These are phyloP conservation scores for Penicillium steckii DNA, from an alignment of 495 filamentous ascomycete species.

Conservation along the genomic window DNA sequence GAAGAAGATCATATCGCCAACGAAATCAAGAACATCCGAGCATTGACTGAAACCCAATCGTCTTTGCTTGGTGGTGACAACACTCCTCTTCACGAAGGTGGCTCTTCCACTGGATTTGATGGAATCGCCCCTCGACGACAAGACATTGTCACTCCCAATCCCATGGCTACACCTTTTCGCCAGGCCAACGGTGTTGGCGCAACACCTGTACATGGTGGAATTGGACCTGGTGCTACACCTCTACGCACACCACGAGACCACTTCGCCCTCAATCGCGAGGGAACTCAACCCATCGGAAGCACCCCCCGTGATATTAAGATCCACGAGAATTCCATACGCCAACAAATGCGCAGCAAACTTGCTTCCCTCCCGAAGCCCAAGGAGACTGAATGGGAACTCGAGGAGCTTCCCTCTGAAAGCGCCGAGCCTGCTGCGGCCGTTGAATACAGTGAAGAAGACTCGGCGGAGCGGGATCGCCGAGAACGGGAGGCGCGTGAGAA, in stretches of 20 bases:
- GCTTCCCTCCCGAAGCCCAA: slow-evolving; percentile 89
- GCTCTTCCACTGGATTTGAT: slow-evolving; percentile 83
- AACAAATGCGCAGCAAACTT: slow-evolving; percentile 66
- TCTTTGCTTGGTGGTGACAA: slow-evolving; percentile 93
- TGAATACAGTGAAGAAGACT: slow-evolving; percentile 73
- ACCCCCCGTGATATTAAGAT: slow-evolving; percentile 78
- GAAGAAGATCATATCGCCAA: slow-evolving; percentile 95
- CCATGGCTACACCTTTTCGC: slow-evolving; percentile 87
- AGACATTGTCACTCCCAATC: slow-evolving; percentile 85
- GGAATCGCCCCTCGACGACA: slow-evolving; percentile 79
- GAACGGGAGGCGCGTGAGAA: slow-evolving; percentile 67
- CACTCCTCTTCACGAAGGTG: slow-evolving; percentile 78
- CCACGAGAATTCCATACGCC: slow-evolving; percentile 66
- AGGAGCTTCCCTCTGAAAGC: slow-evolving; percentile 79
- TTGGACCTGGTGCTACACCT: slow-evolving; percentile 75
- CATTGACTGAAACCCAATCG: slow-evolving; percentile 93
- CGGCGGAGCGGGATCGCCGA: slow-evolving; percentile 75
- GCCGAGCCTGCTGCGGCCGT: slow-evolving; percentile 55
- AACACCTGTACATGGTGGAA: slow-evolving; percentile 61
- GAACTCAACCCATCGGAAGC: slow-evolving; percentile 62
- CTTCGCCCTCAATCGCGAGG: slow-evolving; percentile 76
- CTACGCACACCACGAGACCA: slow-evolving; percentile 88
- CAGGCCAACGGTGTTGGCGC: slow-evolving; percentile 65
- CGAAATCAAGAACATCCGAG: slow-evolving; percentile 91
- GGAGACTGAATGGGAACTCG: slow-evolving; percentile 86